Base-by-base conservation (phyloP, 129 eudicot species). In the Silybum marianum region DNA sequence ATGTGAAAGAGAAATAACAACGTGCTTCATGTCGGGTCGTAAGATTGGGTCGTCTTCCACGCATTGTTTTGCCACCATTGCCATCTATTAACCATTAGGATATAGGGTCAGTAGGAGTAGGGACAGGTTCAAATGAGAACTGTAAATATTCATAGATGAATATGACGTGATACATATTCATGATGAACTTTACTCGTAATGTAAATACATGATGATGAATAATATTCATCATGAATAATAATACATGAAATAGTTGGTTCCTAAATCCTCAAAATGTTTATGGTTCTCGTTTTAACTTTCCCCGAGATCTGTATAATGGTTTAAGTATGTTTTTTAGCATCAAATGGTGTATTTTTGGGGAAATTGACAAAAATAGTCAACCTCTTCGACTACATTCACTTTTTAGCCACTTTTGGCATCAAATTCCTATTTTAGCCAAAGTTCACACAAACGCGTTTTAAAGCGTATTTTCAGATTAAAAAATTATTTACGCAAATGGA, bases 11-110 rank as follows among this genome's bases (percentile, higher is more conserved):
- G 98, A 78, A 23, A 95, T 95, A 74, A 95, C 99, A 2, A 88
- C 79, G 80, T 95, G 98, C 85, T 93, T 93, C 95, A 88, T 91
- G 84, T 95, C 98, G 54, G 99, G 98, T 69, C 99, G 87, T 54
- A 92, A 80, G 18, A 90, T 89, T 7, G 98, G 95, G 73, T 95
- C 98, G 4, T 92, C 98, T 4, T 93, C 97, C 26, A 93, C 97
- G 23, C 99, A 95, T 87, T 88, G 97, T 86, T 91, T 92, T 58
- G 95, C 99, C 83, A 95, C 78, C 80, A 84, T 87, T n/a, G 96
- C 97, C 95, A 91, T 73, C 98, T 94, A 67, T 26, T 28, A 44
- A 75, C 65, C 84, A 80, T 48, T 0, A 0, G 63, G 66, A 58
- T 58, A n/a, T 2, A 58, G 10, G 10, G 66, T 58, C 66, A 54